These are phyloP conservation scores for Beta lomatogona DNA, from an alignment of 179 eudicot species.

Conservation along the genomic window DNA sequence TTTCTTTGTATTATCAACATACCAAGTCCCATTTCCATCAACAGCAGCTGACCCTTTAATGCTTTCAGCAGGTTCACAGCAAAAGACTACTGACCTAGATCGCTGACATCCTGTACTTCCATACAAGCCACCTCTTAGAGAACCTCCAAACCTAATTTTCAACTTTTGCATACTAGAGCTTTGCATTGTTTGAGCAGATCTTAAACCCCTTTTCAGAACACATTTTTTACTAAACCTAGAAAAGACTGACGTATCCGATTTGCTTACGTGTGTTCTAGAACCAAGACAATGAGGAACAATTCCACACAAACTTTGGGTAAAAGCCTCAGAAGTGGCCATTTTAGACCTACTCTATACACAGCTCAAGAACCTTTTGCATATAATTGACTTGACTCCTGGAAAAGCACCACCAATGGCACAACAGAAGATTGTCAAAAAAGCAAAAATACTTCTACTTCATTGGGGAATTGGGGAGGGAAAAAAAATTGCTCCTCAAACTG, in stretches of 20 bases:
- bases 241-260: slow-evolving; percentile 9
- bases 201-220: slow-evolving; percentile 14
- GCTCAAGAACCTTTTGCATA: not conserved
- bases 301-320: slow-evolving; percentile 27
- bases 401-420: not conserved
- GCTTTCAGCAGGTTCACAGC: slow-evolving; percentile 46
- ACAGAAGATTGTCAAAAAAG: slow-evolving; percentile 3
- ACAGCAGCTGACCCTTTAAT: slow-evolving; percentile 35
- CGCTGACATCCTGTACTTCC: not conserved
- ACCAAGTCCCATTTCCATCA: slow-evolving; percentile 39
- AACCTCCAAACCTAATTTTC: not conserved
- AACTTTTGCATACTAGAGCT: slow-evolving; percentile 15
- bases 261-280: slow-evolving; percentile 8
- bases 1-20: slow-evolving; percentile 32
- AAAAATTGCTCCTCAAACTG: too few relatives aligned
- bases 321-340: slow-evolving; percentile 32
- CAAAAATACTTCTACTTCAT: too few relatives aligned
- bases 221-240: slow-evolving; percentile 15
- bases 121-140: slow-evolving; percentile 9
- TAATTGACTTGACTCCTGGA: not conserved
- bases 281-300: slow-evolving; percentile 8
- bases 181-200: not conserved
- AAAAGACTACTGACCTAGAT: slow-evolving; percentile 11
- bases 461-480: too few relatives aligned
- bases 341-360: not conserved